A percentile compares a stretch with the other conserved stretches of the same genome.
Evolutionary conservation across 148 eudicot species (phyloP).

Genomic region (Pharnaceum exiguum): DNA sequence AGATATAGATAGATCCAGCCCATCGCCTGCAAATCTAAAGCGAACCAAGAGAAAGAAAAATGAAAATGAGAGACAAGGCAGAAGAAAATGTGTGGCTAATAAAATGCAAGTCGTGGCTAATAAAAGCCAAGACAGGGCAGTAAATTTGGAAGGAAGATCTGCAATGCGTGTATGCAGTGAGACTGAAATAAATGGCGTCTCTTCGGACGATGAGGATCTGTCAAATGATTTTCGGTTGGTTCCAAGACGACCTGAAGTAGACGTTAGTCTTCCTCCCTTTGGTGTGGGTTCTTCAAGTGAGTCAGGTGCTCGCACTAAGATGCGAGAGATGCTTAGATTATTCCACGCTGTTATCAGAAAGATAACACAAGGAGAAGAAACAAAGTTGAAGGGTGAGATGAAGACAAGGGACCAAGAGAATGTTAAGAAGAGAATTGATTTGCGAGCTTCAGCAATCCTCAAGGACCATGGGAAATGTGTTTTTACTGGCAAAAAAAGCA

Average conservation of each 20-base stretch:
- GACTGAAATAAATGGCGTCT: conserved; percentile 4
- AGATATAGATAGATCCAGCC: conserved; percentile 8
- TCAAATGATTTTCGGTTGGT: conserved; percentile 23
- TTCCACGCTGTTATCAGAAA: conserved; percentile 66
- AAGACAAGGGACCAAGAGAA: conserved; percentile 22
- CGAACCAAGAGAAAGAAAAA: conserved; percentile 25
- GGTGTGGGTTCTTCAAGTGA: conserved; percentile 34
- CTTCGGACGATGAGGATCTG: conserved; percentile 15
- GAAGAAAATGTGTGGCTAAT: conserved; percentile 10
- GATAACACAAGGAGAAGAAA: conserved; percentile 62
- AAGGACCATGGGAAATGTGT: conserved; percentile 52
- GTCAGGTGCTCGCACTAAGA: conserved; percentile 55
- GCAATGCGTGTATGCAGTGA: conserved; percentile 13
- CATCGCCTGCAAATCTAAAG: conserved; percentile 6
- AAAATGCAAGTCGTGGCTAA: too few relatives aligned
- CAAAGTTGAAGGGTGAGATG: conserved; percentile 25
- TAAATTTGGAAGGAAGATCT: conserved; percentile 12
- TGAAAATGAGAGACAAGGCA: conserved; percentile 11
- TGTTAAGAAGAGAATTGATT: conserved; percentile 41
- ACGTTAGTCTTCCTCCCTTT: conserved; percentile 43
- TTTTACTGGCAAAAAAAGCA: conserved; percentile 27
- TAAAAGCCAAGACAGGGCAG: conserved; percentile 8
- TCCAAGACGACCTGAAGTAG: conserved; percentile 13
- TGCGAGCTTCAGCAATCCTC: conserved; percentile 40
- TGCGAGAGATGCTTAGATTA: conserved; percentile 57